Evolutionary conservation across 192 early-diverging fungal species (phyloP).

Genomic region (Backusella westeae): DNA sequence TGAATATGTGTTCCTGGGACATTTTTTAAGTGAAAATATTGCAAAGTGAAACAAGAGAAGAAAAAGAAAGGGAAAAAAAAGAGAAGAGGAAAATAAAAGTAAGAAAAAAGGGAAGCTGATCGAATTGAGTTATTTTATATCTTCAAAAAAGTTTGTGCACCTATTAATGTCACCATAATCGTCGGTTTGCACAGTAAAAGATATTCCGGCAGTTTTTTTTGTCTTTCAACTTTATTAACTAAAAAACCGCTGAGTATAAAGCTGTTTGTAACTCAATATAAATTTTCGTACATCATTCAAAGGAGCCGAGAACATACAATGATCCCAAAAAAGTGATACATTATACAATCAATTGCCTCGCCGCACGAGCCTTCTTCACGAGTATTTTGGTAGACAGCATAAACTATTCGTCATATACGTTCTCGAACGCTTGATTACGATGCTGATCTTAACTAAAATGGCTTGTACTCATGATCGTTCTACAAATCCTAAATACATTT

Average conservation of each 20-base stretch:
- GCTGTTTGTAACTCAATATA: not conserved
- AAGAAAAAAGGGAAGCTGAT: not conserved
- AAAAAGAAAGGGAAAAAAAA: not conserved
- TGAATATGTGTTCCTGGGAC: not conserved
- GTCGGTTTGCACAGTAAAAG: constrained; percentile 6
- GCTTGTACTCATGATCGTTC: not conserved
- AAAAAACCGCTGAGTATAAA: not conserved
- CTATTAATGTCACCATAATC: not conserved
- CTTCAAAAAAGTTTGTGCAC: constrained; percentile 6
- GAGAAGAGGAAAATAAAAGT: not conserved
- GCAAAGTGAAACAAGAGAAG: not conserved
- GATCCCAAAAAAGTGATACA: not conserved
- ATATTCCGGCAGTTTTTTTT: not conserved
- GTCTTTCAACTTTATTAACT: not conserved
- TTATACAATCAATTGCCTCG: not conserved
- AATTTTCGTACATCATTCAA: constrained; percentile 10
- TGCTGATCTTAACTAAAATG: constrained; percentile 6
- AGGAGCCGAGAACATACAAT: not conserved
- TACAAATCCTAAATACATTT: not conserved
- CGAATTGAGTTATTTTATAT: not conserved
- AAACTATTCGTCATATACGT: not conserved
- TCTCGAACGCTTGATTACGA: not conserved
- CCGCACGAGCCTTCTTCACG: not conserved
- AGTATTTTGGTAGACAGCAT: not conserved
- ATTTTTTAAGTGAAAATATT: not conserved